A percentile compares a stretch with the other conserved stretches of the same genome.
Conservation (phyloP, 495 filamentous ascomycete species). For the Hypoxylon lienhwacheense region DNA sequence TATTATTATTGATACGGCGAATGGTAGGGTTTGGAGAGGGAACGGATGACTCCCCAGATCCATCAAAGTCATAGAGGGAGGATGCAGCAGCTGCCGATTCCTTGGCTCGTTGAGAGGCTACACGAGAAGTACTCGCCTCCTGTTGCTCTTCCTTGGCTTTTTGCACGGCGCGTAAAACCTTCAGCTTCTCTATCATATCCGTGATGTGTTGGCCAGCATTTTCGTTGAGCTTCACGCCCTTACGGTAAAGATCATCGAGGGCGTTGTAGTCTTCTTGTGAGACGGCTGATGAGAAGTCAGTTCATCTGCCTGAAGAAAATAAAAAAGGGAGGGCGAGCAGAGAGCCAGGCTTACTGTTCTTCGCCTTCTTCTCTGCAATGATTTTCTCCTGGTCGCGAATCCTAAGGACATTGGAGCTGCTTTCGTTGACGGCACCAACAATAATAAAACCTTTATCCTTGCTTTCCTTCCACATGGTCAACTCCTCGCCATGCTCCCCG, state of each 20-base stretch:
- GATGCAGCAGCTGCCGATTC: slow-evolving; percentile 35
- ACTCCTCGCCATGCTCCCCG: slow-evolving; percentile 51
- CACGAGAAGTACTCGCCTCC: slow-evolving; percentile 45
- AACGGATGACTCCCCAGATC: slow-evolving; percentile 68
- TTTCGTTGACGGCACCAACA: slow-evolving; percentile 46
- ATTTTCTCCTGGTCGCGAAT: slow-evolving; percentile 50
- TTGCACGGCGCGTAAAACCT: slow-evolving; percentile 47
- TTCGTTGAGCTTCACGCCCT: slow-evolving; percentile 49
- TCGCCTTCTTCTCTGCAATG: slow-evolving; percentile 46
- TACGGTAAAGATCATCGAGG: slow-evolving; percentile 46
- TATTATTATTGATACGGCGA: slow-evolving; percentile 41
- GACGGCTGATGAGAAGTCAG: slow-evolving; percentile 19
- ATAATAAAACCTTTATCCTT: slow-evolving; percentile 47
- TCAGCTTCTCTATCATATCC: slow-evolving; percentile 50
- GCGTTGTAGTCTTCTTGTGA: slow-evolving; percentile 36
- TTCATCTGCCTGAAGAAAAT: background rate
- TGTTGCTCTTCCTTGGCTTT: slow-evolving; percentile 65
- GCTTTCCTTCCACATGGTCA: slow-evolving; percentile 49
- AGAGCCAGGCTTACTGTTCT: slow-evolving; percentile 25
- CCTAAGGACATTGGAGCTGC: slow-evolving; percentile 42
- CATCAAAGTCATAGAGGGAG: slow-evolving; percentile 69
- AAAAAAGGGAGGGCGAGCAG: background rate
- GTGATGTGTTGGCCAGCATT: slow-evolving; percentile 39
- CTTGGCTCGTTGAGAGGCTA: slow-evolving; percentile 36
- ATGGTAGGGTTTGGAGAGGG: slow-evolving; percentile 59